A percentile compares a stretch with the other conserved stretches of the same genome.
These are phyloP conservation scores for Rhododendron vialii DNA, from an alignment of 148 eudicot genomes.

Conservation along the genomic window DNA sequence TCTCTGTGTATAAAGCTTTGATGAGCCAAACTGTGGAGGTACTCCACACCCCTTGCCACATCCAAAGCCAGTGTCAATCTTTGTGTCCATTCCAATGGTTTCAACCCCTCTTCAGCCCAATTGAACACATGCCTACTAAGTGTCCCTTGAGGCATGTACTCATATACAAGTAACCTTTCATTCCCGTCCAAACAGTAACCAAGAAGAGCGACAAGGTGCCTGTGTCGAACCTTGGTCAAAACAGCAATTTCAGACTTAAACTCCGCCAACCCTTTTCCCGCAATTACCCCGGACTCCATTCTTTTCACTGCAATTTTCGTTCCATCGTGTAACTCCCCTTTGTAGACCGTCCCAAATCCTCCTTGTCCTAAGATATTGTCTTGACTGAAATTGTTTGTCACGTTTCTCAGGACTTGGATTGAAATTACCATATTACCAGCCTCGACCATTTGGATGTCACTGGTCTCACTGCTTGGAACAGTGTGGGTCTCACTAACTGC, in stretches of 20 bases:
- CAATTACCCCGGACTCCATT: slow-evolving; percentile 63
- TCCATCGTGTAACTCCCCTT: slow-evolving; percentile 63
- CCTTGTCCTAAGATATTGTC: slow-evolving; percentile 60
- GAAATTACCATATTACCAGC: slow-evolving; percentile 75
- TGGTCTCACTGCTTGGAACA: slow-evolving; percentile 38
- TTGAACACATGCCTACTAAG: slow-evolving; percentile 70
- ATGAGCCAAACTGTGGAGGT: slow-evolving; percentile 80
- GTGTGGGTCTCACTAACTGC: slow-evolving; percentile 53
- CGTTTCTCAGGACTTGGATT: slow-evolving; percentile 56
- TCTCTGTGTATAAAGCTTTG: slow-evolving; percentile 92
- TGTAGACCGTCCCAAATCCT: slow-evolving; percentile 71
- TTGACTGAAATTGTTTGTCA: slow-evolving; percentile 53
- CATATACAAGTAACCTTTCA: slow-evolving; percentile 80
- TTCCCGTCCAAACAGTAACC: slow-evolving; percentile 93
- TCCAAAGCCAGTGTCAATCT: slow-evolving; percentile 75
- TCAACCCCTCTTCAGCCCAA: slow-evolving; percentile 75
- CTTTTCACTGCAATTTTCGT: slow-evolving; percentile 68
- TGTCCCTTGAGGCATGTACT: slow-evolving; percentile 97
- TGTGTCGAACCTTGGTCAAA: slow-evolving; percentile 78
- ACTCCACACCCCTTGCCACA: slow-evolving; percentile 92
- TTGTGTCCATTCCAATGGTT: slow-evolving; percentile 78
- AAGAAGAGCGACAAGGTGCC: slow-evolving; percentile 85
- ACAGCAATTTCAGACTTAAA: slow-evolving; percentile 85
- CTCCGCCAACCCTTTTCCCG: slow-evolving; percentile 69
- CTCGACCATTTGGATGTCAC: slow-evolving; percentile 81